Evolutionary conservation across 1,284 basidiomycete species (phyloP).

Genomic region (Pyrrhoderma lamaoense): DNA sequence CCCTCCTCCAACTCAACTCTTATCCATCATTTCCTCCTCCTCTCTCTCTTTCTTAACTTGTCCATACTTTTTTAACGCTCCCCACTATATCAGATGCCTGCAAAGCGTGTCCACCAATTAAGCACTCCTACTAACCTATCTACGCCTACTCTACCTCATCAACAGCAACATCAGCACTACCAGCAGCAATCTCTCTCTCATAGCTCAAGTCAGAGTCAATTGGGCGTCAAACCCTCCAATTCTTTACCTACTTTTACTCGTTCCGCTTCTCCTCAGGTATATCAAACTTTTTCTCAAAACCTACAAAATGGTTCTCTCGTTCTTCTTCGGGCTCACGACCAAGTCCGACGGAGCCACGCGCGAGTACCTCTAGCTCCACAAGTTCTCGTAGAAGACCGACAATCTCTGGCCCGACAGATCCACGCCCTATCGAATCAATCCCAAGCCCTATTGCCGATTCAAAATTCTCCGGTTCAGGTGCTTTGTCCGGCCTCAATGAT

Average conservation of each 20-base stretch:
- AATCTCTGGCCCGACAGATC: conserved; percentile 76
- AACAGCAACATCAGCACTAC: conserved; percentile 3
- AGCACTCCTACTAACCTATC: conserved; percentile 10
- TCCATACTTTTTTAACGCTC: not conserved
- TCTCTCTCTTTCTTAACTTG: not conserved
- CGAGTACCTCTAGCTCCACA: conserved; percentile 37
- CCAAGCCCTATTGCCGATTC: conserved; percentile 23
- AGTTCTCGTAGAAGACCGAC: conserved; percentile 50
- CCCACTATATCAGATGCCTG: conserved; percentile 3
- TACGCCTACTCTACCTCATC: conserved; percentile 4
- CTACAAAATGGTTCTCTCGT: conserved; percentile 42
- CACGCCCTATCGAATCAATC: conserved; percentile 54
- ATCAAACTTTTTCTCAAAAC: conserved; percentile 37
- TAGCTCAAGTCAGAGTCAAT: not conserved
- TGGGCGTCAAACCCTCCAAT: conserved; percentile 14
- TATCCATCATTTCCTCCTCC: not conserved
- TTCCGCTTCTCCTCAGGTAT: conserved; percentile 32
- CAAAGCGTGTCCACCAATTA: conserved; percentile 9
- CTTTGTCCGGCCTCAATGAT: conserved; percentile 23
- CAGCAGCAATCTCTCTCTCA: conserved; percentile 1
- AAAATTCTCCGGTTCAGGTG: conserved; percentile 23
- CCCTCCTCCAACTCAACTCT: not conserved
- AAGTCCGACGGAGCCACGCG: conserved; percentile 39
- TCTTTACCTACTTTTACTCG: conserved; percentile 24
- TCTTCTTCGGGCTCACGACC: conserved; percentile 32